A percentile compares a stretch with the other conserved stretches of the same genome.
Conservation (phyloP, 768 basidiomycete species). For the Lactarius indigo region DNA sequence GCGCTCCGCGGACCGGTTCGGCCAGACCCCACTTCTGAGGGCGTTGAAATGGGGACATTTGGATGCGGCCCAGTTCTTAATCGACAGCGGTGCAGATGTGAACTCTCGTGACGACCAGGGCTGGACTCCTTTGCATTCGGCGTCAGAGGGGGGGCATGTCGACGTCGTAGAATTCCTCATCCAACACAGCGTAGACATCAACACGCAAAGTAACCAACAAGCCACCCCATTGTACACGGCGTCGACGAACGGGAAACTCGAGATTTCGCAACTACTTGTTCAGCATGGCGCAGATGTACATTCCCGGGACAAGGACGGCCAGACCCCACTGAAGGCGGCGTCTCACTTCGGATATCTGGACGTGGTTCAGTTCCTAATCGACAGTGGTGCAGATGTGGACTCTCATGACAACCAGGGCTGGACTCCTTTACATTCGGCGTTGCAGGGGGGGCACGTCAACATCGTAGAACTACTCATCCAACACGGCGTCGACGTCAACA, state of each 20-base stretch:
- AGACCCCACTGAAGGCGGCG: background rate
- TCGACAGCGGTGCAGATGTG: too few relatives aligned
- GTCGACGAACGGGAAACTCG: background rate
- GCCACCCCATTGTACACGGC: background rate
- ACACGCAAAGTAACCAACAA: background rate
- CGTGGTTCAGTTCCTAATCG: background rate
- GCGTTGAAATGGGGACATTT: too few relatives aligned
- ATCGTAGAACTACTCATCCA: background rate
- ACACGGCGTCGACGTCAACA: background rate
- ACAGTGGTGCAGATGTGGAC: background rate
- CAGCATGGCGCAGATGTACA: background rate
- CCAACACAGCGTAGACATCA: background rate
- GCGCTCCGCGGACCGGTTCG: accelerated
- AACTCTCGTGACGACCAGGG: too few relatives aligned
- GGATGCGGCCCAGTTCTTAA: too few relatives aligned
- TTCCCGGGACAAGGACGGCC: background rate
- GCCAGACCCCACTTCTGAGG: too few relatives aligned
- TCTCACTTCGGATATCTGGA: background rate
- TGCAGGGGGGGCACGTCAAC: background rate
- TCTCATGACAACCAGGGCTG: background rate
- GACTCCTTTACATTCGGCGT: background rate
- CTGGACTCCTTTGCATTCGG: background rate
- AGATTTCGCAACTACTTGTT: background rate
- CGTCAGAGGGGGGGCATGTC: background rate
- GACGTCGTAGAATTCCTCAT: background rate